phyloP scores from a whole-genome alignment of 768 basidiomycete genomes.

The Lactifluus piperatus region DNA sequence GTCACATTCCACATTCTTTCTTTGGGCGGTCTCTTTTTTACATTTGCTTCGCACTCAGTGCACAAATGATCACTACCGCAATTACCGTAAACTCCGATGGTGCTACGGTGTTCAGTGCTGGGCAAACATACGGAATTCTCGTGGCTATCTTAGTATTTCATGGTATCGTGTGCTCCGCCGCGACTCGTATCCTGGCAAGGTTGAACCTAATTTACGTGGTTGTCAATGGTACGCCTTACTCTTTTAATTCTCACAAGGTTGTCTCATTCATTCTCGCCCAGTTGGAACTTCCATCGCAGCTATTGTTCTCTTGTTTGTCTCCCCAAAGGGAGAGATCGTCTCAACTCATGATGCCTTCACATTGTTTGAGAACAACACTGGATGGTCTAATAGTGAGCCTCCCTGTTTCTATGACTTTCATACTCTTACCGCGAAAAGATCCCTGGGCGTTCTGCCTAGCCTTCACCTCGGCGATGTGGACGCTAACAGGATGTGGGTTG shows the following conservation, averaged over 20 bases:
- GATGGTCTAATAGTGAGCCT: conserved; percentile 51
- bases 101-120: conserved; percentile 39
- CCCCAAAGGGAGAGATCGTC: conserved; percentile 44
- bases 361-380: conserved; percentile 60
- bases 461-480: conserved; percentile 75
- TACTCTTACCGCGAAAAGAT: conserved; percentile 30
- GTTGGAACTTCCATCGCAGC: conserved; percentile 60
- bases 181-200: conserved; percentile 53
- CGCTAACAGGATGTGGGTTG: conserved; percentile 60
- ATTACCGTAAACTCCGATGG: conserved; percentile 55
- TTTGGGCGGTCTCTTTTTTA: not conserved
- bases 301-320: conserved; percentile 49
- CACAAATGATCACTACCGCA: conserved; percentile 71
- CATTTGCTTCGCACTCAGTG: conserved; percentile 29
- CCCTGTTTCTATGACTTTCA: not conserved
- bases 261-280: conserved; percentile 21
- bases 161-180: conserved; percentile 62
- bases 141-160: conserved; percentile 57
- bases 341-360: conserved; percentile 63
- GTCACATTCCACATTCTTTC: conserved; percentile 10
- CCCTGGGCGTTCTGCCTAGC: conserved; percentile 68
- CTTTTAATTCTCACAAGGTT: not conserved
- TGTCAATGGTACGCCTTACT: conserved; percentile 42
- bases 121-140: conserved; percentile 61
- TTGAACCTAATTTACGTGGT: conserved; percentile 64